Conservation (phyloP, 441 rosid genomes). For the Erodium texanum region DNA sequence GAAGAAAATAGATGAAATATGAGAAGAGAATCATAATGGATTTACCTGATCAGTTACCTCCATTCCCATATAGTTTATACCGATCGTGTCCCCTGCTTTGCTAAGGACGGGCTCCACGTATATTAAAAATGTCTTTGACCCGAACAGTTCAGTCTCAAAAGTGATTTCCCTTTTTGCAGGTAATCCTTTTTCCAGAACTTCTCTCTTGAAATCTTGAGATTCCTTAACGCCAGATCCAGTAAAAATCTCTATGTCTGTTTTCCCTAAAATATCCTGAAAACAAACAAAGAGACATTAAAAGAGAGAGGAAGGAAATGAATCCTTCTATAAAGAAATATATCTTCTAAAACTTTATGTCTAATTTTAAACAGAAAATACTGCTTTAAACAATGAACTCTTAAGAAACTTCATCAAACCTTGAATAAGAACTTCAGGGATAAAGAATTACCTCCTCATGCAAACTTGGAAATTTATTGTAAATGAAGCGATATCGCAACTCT, state of each 20-base stretch:
- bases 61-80: conserved; percentile 96
- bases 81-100: conserved; percentile 80
- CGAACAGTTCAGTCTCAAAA: conserved; percentile 76
- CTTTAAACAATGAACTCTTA: background rate
- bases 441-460: conserved; percentile 65
- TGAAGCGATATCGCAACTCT: conserved; percentile 79
- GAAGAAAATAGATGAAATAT: conserved; percentile 2
- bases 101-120: conserved; percentile 88
- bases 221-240: conserved; percentile 86
- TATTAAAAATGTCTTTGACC: conserved; percentile 79
- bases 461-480: conserved; percentile 83
- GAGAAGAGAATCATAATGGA: conserved; percentile 4
- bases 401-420: conserved; percentile 12
- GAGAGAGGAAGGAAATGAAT: background rate
- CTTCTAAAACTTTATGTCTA: background rate
- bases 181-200: conserved; percentile 74
- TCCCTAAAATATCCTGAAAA: conserved; percentile 82
- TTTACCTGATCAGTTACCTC: conserved; percentile 88
- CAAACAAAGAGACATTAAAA: background rate
- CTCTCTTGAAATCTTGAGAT: conserved; percentile 83
- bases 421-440: conserved; percentile 19
- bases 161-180: conserved; percentile 93
- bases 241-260: conserved; percentile 85
- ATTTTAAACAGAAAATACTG: conserved; percentile 2
- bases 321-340: conserved; percentile 4